Evolutionary conservation across 768 basidiomycete genomes (phyloP).

Genomic region (Boletus pseudo-olivaceus): DNA sequence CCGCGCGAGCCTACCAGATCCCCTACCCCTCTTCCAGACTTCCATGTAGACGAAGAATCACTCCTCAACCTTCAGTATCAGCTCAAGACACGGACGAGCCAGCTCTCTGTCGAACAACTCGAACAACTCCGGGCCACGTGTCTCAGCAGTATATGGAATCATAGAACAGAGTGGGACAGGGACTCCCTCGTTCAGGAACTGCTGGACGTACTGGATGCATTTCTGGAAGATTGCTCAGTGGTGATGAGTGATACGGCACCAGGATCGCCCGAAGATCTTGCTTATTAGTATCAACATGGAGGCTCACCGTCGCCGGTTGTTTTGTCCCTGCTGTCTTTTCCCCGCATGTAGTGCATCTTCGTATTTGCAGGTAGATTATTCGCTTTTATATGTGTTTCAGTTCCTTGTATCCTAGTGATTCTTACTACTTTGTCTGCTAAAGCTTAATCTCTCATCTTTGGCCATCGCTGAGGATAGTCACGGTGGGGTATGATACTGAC

Average conservation of each 20-base stretch:
- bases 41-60: slow-evolving; percentile 54
- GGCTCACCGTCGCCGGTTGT: background rate
- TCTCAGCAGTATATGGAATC: slow-evolving; percentile 79
- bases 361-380: slow-evolving; percentile 21
- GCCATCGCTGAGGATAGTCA: too few species aligned
- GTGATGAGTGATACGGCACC: slow-evolving; percentile 13
- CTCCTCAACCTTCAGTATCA: slow-evolving; percentile 47
- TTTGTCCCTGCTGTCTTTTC: background rate
- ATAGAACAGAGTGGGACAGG: slow-evolving; percentile 81
- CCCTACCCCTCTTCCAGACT: slow-evolving; percentile 75
- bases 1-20: slow-evolving; percentile 48
- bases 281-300: slow-evolving; percentile 1
- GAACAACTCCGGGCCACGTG: slow-evolving; percentile 90
- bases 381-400: slow-evolving; percentile 12
- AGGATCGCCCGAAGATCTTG: background rate
- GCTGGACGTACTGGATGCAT: slow-evolving; percentile 52
- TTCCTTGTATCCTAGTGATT: slow-evolving; percentile 20
- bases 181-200: slow-evolving; percentile 60
- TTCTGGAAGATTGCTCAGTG: slow-evolving; percentile 57
- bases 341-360: background rate
- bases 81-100: slow-evolving; percentile 52
- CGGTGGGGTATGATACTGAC: too few species aligned
- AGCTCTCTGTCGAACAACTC: slow-evolving; percentile 80
- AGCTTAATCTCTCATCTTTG: background rate
- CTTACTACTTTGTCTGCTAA: background rate